Evolutionary conservation across 495 filamentous ascomycete genomes (phyloP).

Genomic region (Lepidopterella palustris): DNA sequence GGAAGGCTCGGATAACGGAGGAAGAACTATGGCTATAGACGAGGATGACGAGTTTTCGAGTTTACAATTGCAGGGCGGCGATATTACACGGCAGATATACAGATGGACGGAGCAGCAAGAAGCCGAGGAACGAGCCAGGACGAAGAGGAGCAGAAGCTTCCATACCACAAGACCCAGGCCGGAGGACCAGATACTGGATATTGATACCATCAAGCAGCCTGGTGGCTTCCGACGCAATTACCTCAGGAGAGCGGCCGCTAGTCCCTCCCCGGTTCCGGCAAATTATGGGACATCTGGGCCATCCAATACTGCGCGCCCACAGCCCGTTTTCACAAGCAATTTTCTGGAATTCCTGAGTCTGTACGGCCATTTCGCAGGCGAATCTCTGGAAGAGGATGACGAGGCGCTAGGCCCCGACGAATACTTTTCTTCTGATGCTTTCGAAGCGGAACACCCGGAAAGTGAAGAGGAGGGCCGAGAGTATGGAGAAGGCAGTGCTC

Average conservation of each 20-base stretch:
- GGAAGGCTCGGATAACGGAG: slow-evolving; percentile 1
- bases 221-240: slow-evolving; percentile 91
- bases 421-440: slow-evolving; percentile 69
- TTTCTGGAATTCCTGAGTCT: slow-evolving; percentile 93
- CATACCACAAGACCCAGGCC: slow-evolving; percentile 66
- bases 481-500: slow-evolving; percentile 71
- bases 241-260: slow-evolving; percentile 60
- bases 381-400: slow-evolving; percentile 92
- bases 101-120: slow-evolving; percentile 74
- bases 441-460: slow-evolving; percentile 40
- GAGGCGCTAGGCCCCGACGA: slow-evolving; percentile 78
- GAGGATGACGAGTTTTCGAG: slow-evolving; percentile 85
- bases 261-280: slow-evolving; percentile 45
- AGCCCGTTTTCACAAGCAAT: slow-evolving; percentile 70
- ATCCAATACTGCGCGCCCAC: slow-evolving; percentile 29
- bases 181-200: slow-evolving; percentile 72
- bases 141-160: slow-evolving; percentile 78
- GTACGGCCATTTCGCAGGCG: slow-evolving; percentile 95
- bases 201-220: slow-evolving; percentile 79
- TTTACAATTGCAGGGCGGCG: slow-evolving; percentile 82
- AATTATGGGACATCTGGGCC: slow-evolving; percentile 36
- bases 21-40: slow-evolving; percentile 2
- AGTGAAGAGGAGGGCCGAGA: slow-evolving; percentile 58
- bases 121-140: slow-evolving; percentile 53
- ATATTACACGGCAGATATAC: slow-evolving; percentile 90